Evolutionary conservation across 148 eudicot species (phyloP).

Genomic region (Rhododendron ovatum): DNA sequence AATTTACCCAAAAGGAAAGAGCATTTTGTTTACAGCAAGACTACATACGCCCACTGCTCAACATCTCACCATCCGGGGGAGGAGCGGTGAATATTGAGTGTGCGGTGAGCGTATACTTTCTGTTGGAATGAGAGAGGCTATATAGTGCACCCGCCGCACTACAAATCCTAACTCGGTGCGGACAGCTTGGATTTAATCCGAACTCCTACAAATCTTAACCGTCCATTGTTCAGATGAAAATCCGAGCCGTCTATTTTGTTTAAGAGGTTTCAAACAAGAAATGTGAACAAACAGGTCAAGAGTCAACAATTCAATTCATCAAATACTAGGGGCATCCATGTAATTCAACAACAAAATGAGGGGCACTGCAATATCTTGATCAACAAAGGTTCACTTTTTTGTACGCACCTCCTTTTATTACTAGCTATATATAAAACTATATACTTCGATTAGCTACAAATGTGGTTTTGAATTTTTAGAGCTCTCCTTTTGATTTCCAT

Average conservation of each 20-base stretch:
- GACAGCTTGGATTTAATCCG: no score
- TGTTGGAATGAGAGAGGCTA: no score
- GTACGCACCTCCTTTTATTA: no score
- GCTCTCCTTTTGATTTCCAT: neutral
- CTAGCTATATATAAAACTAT: neutral
- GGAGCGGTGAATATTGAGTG: no score
- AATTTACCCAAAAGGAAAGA: neutral
- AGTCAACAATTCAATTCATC: conserved; percentile 5
- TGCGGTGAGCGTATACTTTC: no score
- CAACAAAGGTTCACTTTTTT: no score
- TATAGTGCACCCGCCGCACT: no score
- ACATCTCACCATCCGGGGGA: no score
- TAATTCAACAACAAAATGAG: neutral
- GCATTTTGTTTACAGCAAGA: neutral
- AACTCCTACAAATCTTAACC: no score
- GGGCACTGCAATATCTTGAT: neutral
- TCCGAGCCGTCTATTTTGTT: neutral
- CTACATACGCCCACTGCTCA: no score
- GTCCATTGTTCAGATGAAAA: no score
- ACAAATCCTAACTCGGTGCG: no score
- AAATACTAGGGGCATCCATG: neutral
- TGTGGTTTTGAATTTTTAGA: conserved; percentile 5
- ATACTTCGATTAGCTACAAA: neutral
- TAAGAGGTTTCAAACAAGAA: neutral
- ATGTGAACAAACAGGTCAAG: neutral